Evolutionary conservation across 2,329 filamentous ascomycete genomes (phyloP).

Genomic region (Atkinsonella texensis): DNA sequence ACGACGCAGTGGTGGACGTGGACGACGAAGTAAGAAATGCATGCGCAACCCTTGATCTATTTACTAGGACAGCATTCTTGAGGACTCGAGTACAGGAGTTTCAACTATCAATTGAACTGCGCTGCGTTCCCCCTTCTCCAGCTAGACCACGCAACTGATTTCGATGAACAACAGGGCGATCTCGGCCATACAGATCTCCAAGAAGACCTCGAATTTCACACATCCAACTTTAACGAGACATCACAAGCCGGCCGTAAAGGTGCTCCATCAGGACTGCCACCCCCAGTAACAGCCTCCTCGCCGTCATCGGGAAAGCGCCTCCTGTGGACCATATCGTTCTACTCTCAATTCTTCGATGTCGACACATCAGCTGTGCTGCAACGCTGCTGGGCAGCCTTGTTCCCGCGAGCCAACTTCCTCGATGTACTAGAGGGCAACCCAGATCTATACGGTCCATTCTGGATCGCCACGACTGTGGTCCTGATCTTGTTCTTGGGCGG

Average conservation of each 20-base stretch:
- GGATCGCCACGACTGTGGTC: conserved; percentile 96
- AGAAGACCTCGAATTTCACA: conserved; percentile 98
- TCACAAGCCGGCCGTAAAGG: conserved; percentile 36
- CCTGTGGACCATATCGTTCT: conserved; percentile 88
- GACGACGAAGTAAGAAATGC: conserved; percentile 65
- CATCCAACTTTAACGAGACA: conserved; percentile 66
- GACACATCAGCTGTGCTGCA: conserved; percentile 82
- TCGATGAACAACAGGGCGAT: conserved; percentile 56
- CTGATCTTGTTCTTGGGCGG: conserved; percentile 91
- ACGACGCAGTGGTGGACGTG: conserved; percentile 95
- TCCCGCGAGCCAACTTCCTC: conserved; percentile 86
- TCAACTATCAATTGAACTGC: not conserved
- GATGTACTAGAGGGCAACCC: conserved; percentile 95
- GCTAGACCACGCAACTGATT: not conserved
- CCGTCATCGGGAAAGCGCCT: conserved; percentile 59
- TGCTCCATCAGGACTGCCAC: conserved; percentile 39
- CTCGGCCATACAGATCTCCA: conserved; percentile 96
- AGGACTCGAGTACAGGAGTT: not conserved
- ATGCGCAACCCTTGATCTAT: not conserved
- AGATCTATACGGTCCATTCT: conserved; percentile 92
- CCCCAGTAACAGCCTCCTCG: conserved; percentile 40
- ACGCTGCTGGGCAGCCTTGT: conserved; percentile 80
- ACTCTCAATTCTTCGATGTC: conserved; percentile 97
- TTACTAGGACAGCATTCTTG: not conserved
- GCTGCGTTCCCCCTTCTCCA: not conserved